phyloP scores from a whole-genome alignment of 169 alveolate species.

The Cystoisospora suis region DNA sequence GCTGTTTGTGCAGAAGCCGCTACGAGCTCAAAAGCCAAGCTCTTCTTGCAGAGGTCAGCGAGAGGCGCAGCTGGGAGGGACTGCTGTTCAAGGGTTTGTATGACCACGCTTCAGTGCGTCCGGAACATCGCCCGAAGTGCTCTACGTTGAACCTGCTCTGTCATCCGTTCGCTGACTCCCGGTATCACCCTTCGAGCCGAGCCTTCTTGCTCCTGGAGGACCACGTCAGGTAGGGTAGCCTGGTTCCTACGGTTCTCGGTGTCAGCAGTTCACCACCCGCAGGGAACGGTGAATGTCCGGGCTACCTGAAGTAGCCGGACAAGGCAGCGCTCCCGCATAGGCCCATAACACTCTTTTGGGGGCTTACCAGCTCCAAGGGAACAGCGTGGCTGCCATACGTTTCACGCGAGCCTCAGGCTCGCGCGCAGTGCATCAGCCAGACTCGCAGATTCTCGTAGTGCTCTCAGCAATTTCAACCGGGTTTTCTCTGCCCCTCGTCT shows the following conservation, averaged over 20 bases:
- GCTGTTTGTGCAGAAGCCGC: not conserved
- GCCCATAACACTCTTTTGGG: too few relatives aligned
- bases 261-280: not conserved
- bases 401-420: too few relatives aligned
- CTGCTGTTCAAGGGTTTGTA: conserved; percentile 28
- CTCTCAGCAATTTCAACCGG: too few relatives aligned
- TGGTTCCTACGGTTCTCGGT: not conserved
- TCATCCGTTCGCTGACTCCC: conserved; percentile 25
- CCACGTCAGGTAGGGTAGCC: conserved; percentile 47
- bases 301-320: too few relatives aligned
- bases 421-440: too few relatives aligned
- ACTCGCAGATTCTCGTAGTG: too few relatives aligned
- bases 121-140: conserved; percentile 58
- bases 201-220: conserved; percentile 53
- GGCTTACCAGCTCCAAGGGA: too few relatives aligned
- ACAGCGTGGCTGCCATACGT: too few relatives aligned
- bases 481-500: too few relatives aligned
- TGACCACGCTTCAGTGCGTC: conserved; percentile 57
- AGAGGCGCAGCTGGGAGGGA: not conserved
- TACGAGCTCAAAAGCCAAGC: conserved; percentile 8
- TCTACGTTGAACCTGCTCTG: conserved; percentile 43
- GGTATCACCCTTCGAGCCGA: conserved; percentile 30
- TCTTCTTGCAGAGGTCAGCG: not conserved
- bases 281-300: too few relatives aligned
- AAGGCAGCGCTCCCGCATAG: too few relatives aligned